Evolutionary conservation across 208 protist genomes (phyloP), one percentile per base, ranked within the genome.

Genomic region (Spongospora subterranea): DNA sequence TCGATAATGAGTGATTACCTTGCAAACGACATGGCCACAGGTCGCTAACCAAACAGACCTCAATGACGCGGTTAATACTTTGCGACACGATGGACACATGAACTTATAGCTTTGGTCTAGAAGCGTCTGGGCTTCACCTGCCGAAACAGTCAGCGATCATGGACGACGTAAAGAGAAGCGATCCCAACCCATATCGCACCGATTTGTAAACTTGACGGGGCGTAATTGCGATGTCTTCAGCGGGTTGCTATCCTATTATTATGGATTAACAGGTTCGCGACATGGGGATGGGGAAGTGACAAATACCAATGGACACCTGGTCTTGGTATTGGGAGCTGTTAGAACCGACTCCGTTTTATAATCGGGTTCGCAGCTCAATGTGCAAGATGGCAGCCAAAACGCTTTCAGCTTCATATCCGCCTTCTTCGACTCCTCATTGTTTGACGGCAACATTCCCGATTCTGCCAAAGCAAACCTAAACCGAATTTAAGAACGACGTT

Each of bases 1-100:
- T n/a, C n/a, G n/a, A n/a, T n/a, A n/a, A n/a, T n/a, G n/a, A n/a
- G n/a, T n/a, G n/a, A n/a, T 65, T 17, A 82, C 71, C 71, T 82
- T 82, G 71, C 71, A 82, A 43, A 82, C 17, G 40, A 82, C 71
- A 43, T 82, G 71, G 71, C 71, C 71, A 35, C 71, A 82, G n/a
- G 6, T 35, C 35, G 35, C 6, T 13, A 43, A 17, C 71, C 71
- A 82, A 6, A 82, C 71, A 6, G 71, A 45, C 35, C n/a, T 35
- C 11, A 82, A 6, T 20, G 71, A 6, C 6, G 71, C 6, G 6
- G 71, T 82, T 43, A 82, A 43, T 20, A 17, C 40, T 82, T 43
- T 35, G 17, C 71, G 6, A 82, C 71, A 82, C 11, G 17, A 39
- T 43, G 71, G 71, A 35, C 71, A 82, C 71, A 82, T 82, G n/a